phyloP scores from a whole-genome alignment of 164 flowering plant species.

The Kingdonia uniflora region DNA sequence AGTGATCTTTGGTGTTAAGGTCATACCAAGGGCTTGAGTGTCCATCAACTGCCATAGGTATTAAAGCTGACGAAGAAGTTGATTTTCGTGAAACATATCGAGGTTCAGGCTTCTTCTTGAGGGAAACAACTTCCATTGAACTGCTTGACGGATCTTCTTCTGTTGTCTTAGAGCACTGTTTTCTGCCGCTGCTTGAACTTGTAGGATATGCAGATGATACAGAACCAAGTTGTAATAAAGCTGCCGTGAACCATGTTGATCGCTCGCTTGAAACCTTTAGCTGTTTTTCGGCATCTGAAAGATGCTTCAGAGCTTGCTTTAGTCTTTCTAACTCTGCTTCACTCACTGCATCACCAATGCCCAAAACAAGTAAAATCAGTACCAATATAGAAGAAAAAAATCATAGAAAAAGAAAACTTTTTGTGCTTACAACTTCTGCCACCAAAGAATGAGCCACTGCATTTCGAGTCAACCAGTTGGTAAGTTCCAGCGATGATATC shows the following conservation, averaged over 20 bases:
- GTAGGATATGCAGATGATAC: slow-evolving; percentile 46
- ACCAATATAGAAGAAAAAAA: background rate
- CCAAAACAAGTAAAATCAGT: slow-evolving; percentile 1
- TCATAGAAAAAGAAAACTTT: background rate
- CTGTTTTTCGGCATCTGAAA: slow-evolving; percentile 96
- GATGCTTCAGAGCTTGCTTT: slow-evolving; percentile 79
- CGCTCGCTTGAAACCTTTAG: slow-evolving; percentile 80
- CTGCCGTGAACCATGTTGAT: slow-evolving; percentile 94
- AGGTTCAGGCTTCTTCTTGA: slow-evolving; percentile 27
- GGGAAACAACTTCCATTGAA: slow-evolving; percentile 33
- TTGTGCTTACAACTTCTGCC: slow-evolving; percentile 63
- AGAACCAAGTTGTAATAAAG: slow-evolving; percentile 85
- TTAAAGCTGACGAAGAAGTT: slow-evolving; percentile 32
- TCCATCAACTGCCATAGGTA: slow-evolving; percentile 22
- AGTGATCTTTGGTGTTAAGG: no score
- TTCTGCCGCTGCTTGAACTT: slow-evolving; percentile 56
- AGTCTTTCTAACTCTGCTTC: slow-evolving; percentile 72
- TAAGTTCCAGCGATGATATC: slow-evolving; percentile 93
- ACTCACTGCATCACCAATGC: slow-evolving; percentile 39
- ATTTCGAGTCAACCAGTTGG: slow-evolving; percentile 34
- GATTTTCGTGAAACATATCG: slow-evolving; percentile 26
- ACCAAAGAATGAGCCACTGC: slow-evolving; percentile 31
- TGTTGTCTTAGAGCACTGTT: slow-evolving; percentile 60
- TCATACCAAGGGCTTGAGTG: slow-evolving; percentile 22
- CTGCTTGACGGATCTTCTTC: slow-evolving; percentile 50